Base-by-base conservation (phyloP, 306 rosid species). In the Cyclanthera cordifolia region DNA sequence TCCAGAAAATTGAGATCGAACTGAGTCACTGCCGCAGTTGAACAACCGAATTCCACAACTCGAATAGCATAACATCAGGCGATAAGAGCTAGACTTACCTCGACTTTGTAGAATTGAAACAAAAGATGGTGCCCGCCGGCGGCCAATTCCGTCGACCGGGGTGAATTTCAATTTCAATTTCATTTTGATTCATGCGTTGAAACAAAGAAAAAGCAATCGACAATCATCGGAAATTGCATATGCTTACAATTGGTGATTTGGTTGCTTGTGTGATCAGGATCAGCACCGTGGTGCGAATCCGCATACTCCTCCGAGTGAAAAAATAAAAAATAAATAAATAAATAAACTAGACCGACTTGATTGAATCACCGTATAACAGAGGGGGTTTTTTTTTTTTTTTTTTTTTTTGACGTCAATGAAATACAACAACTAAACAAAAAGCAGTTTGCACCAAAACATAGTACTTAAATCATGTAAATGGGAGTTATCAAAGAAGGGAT, bases 11-110 rank as follows among this genome's bases (percentile, higher is more conserved):
- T 79, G 75, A 32, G 82, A 45, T 77, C 74, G 72, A 72, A 63
- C 79, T 39, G 95, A 65, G 73, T 76, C 91, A 12, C 86, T 72
- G 30, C 82, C 65, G 73, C 80, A 54, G 23, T 86, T 74, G 83
- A 85, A 79, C 73, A 32, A 39, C 47, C 27, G 67, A 59, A 59
- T 30, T 59, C 48, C 46, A 34, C 8, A n/a, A 10, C 16, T 59
- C 27, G 67, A 59, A 59, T 59, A 34, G 34, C 37, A 13, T 54
- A 39, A 34, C 39, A 60, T 19, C 12, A 10, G 16, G 28, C 47
- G 49, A 37, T 60, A 37, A 60, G 49, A 37, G 49, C n/a, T n/a
- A 1, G 28, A 4, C 28, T 34, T 60, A n/a, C 49, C 49, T 60
- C 49, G 67, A 19, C 9, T 19, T 60, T 4, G 67, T 1, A 60